A percentile compares a stretch with the other conserved stretches of the same genome.
phyloP scores from a whole-genome alignment of 148 eudicot species.

The Vaccinium darrowii region DNA sequence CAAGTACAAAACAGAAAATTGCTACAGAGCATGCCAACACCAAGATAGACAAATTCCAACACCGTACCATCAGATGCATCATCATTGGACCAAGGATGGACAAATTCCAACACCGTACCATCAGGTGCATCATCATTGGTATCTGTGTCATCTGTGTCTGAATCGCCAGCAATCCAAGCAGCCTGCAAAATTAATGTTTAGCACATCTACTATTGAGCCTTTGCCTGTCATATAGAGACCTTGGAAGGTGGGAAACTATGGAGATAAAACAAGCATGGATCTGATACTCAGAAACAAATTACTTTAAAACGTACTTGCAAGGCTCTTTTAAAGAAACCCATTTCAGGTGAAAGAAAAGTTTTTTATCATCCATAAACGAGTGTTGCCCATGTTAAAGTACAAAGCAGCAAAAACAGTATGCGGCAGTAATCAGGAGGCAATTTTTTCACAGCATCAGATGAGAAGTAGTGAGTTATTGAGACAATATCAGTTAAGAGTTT shows the following conservation, averaged over 20 bases:
- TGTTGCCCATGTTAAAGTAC: not conserved
- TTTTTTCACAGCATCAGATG: not conserved
- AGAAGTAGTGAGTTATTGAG: not conserved
- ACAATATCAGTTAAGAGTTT: not conserved
- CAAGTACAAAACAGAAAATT: not conserved
- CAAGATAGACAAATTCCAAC: conserved; percentile 26
- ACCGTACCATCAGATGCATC: conserved; percentile 74
- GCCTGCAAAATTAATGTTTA: conserved; percentile 50
- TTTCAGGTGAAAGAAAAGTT: conserved; percentile 16
- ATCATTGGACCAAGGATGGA: conserved; percentile 26
- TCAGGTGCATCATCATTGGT: conserved; percentile 54
- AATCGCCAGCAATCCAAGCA: conserved; percentile 88
- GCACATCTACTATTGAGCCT: not conserved
- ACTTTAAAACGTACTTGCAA: not conserved
- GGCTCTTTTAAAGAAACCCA: not conserved
- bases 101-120: conserved; percentile 65
- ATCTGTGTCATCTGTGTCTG: conserved; percentile 58
- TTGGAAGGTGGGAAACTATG: not conserved
- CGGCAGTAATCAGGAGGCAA: not conserved
- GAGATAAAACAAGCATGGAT: conserved; percentile 28
- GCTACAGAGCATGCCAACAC: not conserved
- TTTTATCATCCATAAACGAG: not conserved
- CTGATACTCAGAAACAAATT: conserved; percentile 74
- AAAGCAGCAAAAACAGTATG: too few species aligned
- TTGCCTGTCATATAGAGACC: not conserved